Percentiles rank a stretch among this genome's conserved stretches.
Conservation (phyloP, 768 basidiomycete species). For the Trametes maxima region DNA sequence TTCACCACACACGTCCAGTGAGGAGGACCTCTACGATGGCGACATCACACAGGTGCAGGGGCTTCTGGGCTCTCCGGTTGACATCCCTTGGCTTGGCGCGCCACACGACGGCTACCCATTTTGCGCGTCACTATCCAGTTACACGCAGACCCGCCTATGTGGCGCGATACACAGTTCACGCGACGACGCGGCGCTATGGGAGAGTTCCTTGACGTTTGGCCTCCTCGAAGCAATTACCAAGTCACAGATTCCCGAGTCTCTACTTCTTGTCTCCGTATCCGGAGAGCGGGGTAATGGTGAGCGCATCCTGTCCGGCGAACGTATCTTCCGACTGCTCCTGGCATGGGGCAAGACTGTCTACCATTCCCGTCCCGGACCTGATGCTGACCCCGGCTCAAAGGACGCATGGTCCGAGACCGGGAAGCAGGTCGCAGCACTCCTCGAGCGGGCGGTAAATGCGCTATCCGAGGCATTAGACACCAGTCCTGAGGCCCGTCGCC, state of each 20-base stretch:
- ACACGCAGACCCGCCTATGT: neutral
- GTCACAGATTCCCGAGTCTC: neutral
- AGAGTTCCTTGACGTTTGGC: constrained; percentile 13
- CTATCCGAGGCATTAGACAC: no score
- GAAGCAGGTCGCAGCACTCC: no score
- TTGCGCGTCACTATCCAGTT: neutral
- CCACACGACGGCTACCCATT: constrained; percentile 1
- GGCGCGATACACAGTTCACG: neutral
- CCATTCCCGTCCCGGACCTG: no score
- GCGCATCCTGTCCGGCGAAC: neutral
- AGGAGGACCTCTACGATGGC: no score
- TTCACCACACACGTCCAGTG: no score
- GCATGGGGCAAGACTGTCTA: no score
- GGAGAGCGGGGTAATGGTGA: neutral
- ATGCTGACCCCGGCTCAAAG: no score
- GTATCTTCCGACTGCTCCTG: neutral
- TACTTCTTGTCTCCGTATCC: neutral
- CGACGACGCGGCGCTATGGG: constrained; percentile 14
- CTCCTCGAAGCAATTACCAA: constrained; percentile 3
- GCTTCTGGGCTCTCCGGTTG: neutral
- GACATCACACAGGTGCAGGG: no score
- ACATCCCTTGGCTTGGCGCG: constrained; percentile 3
- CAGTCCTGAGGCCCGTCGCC: no score
- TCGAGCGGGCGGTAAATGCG: no score
- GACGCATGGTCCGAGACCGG: no score